Percentiles rank a stretch among this genome's conserved stretches.
Evolutionary conservation across 306 rosid species (phyloP).

Genomic region (Glycine soja): DNA sequence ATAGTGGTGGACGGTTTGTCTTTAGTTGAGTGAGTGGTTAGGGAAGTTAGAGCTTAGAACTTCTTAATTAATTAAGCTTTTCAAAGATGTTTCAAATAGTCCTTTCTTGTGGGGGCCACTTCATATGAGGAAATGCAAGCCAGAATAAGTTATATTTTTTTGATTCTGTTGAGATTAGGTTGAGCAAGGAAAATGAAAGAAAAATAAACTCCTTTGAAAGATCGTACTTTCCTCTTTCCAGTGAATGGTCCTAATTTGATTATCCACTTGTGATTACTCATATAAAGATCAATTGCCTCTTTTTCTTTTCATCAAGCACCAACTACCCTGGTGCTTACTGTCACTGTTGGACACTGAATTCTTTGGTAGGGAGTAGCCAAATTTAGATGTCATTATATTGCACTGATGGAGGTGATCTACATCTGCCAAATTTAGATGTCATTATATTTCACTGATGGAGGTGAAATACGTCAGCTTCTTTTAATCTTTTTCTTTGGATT

Average conservation of each 20-base stretch:
- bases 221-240: slow-evolving; percentile 12
- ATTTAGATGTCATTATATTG: no score
- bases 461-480: slow-evolving; percentile 16
- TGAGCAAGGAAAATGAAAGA: slow-evolving; percentile 21
- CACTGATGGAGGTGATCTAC: no score
- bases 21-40: slow-evolving; percentile 51
- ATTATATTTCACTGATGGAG: slow-evolving; percentile 21
- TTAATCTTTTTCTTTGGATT: not conserved
- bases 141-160: slow-evolving; percentile 37
- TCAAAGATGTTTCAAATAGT: slow-evolving; percentile 28
- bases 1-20: slow-evolving; percentile 43
- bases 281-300: slow-evolving; percentile 19
- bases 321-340: slow-evolving; percentile 27
- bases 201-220: slow-evolving; percentile 27
- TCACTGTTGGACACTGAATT: slow-evolving; percentile 33
- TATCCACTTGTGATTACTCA: not conserved
- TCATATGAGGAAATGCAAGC: slow-evolving; percentile 11
- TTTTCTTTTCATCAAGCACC: slow-evolving; percentile 36
- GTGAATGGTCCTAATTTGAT: slow-evolving; percentile 25
- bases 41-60: slow-evolving; percentile 20
- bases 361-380: not conserved
- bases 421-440: no score
- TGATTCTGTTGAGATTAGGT: slow-evolving; percentile 36
- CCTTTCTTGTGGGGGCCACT: slow-evolving; percentile 8
- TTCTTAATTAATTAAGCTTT: slow-evolving; percentile 28